phyloP scores from a whole-genome alignment of 2,329 filamentous ascomycete species.

The Colletotrichum limetticola region DNA sequence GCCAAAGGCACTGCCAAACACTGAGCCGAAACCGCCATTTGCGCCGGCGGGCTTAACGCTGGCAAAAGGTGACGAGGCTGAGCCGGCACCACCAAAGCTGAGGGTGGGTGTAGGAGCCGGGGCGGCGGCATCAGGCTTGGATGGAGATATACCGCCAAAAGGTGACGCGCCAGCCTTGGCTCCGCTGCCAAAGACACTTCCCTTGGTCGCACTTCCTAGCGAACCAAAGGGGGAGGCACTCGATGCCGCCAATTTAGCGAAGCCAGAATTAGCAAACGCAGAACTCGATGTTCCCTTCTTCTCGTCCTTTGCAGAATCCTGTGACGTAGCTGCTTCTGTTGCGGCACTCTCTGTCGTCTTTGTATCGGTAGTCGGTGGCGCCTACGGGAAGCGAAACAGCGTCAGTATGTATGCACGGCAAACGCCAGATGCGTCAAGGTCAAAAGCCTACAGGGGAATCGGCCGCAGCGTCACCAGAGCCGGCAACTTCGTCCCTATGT shows the following conservation, averaged over 20 bases:
- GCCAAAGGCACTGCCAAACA: conserved; percentile 57
- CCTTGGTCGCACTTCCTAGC: conserved; percentile 57
- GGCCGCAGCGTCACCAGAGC: conserved; percentile 36
- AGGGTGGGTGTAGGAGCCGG: conserved; percentile 55
- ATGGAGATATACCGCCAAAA: conserved; percentile 43
- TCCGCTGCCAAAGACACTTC: conserved; percentile 57
- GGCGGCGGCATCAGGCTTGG: conserved; percentile 41
- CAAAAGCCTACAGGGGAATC: conserved; percentile 16
- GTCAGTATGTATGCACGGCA: conserved; percentile 9
- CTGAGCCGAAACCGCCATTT: conserved; percentile 58
- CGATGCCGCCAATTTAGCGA: conserved; percentile 72
- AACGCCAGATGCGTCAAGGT: background rate
- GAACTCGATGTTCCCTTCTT: conserved; percentile 60
- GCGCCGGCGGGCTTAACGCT: conserved; percentile 50
- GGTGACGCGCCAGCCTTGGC: conserved; percentile 40
- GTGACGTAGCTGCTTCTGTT: conserved; percentile 35
- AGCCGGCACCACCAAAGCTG: conserved; percentile 56
- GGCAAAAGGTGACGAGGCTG: conserved; percentile 58
- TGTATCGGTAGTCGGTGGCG: conserved; percentile 5
- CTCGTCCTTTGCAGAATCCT: conserved; percentile 25
- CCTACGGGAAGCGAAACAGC: background rate
- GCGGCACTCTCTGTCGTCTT: conserved; percentile 29
- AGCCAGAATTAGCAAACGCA: conserved; percentile 75
- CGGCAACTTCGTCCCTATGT: conserved; percentile 61
- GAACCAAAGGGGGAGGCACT: conserved; percentile 72